Percentiles rank a stretch among this genome's conserved stretches.
Evolutionary conservation across 495 filamentous ascomycete genomes (phyloP).

Genomic region (Choiromyces venosus): DNA sequence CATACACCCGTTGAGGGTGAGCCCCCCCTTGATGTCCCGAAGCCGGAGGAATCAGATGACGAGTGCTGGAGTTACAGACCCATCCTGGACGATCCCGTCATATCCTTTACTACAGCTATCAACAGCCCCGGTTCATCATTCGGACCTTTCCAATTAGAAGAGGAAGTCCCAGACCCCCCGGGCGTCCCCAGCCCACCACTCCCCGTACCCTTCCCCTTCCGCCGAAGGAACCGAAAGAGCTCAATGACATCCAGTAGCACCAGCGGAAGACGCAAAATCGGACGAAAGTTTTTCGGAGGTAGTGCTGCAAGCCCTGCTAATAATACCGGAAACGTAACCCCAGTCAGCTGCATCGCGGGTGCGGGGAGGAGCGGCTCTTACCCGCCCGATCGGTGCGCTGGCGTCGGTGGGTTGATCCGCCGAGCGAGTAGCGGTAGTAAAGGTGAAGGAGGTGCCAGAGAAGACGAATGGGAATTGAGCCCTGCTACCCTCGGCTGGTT

Average conservation of each 20-base stretch:
- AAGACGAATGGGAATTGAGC: constrained; percentile 3
- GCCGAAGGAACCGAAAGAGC: background rate
- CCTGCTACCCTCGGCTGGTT: constrained; percentile 22
- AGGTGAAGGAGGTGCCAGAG: background rate
- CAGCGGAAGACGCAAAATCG: background rate
- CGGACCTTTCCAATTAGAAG: constrained; percentile 24
- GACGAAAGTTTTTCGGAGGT: background rate
- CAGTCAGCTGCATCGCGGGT: background rate
- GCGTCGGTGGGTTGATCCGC: background rate
- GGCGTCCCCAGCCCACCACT: background rate
- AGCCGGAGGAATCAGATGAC: background rate
- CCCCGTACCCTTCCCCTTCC: background rate
- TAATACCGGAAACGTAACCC: background rate
- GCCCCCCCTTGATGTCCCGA: background rate
- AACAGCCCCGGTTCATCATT: constrained; percentile 10
- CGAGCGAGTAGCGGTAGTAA: background rate
- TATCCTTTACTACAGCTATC: background rate
- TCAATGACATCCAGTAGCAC: background rate
- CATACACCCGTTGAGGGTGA: background rate
- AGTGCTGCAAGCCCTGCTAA: background rate
- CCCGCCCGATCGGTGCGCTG: background rate
- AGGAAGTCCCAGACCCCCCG: background rate
- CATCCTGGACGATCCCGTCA: background rate
- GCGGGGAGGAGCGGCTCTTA: constrained; percentile 13
- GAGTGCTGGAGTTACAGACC: background rate